A percentile compares a stretch with the other conserved stretches of the same genome.
Evolutionary conservation across 2,329 filamentous ascomycete species (phyloP).

Genomic region (Calonectria pteridis): DNA sequence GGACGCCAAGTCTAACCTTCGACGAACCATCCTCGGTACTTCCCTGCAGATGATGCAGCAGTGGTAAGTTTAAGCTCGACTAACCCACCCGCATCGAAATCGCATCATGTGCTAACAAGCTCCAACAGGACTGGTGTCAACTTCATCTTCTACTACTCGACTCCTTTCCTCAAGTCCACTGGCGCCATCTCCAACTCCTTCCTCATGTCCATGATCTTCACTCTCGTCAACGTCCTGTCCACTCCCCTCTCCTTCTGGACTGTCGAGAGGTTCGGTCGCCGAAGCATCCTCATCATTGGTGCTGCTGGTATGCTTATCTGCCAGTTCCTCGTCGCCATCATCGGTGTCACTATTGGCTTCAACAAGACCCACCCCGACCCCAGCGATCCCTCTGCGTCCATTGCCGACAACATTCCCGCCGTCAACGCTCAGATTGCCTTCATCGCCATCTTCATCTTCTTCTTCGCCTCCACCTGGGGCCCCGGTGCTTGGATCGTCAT

Average conservation of each 20-base stretch:
- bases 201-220: constrained; percentile 87
- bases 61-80: constrained; percentile 53
- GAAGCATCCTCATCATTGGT: constrained; percentile 82
- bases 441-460: constrained; percentile 84
- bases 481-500: constrained; percentile 77
- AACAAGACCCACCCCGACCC: constrained; percentile 62
- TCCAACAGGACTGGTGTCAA: constrained; percentile 76
- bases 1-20: constrained; percentile 75
- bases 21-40: constrained; percentile 78
- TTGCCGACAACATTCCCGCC: constrained; percentile 67
- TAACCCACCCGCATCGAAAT: background rate
- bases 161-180: constrained; percentile 84
- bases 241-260: constrained; percentile 91
- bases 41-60: constrained; percentile 87
- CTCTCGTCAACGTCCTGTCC: constrained; percentile 87
- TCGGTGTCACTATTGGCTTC: constrained; percentile 73
- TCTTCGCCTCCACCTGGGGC: constrained; percentile 83
- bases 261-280: constrained; percentile 85
- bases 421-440: constrained; percentile 80
- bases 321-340: constrained; percentile 87
- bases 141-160: constrained; percentile 92
- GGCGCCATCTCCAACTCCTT: constrained; percentile 83
- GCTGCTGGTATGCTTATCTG: constrained; percentile 86
- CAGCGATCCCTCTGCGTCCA: constrained; percentile 51
- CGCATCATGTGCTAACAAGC: background rate